Conservation (phyloP, 1,284 basidiomycete species). For the Rhizoctonia solani region DNA sequence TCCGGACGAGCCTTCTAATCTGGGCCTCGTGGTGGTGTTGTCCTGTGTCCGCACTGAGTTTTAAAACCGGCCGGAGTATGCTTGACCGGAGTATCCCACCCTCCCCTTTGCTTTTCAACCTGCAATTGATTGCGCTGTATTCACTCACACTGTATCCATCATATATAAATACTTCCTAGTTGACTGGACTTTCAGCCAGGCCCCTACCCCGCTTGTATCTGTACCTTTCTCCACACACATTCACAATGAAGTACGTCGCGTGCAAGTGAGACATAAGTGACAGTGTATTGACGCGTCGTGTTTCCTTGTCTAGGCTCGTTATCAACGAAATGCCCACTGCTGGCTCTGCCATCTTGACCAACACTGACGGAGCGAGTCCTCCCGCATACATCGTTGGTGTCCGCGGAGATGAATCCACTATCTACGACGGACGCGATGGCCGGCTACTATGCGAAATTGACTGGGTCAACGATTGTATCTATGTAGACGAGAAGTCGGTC, state of each 20-base stretch:
- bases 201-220: too few species aligned
- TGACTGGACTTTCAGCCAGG: too few species aligned
- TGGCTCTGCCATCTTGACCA: constrained; percentile 30
- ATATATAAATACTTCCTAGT: too few species aligned
- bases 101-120: not conserved
- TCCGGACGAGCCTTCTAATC: constrained; percentile 15
- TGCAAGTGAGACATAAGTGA: constrained; percentile 21
- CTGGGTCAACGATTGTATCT: constrained; percentile 26
- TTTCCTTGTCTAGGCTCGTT: constrained; percentile 24
- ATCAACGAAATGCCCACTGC: constrained; percentile 33
- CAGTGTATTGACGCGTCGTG: constrained; percentile 17
- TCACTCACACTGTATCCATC: too few species aligned
- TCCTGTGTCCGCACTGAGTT: not conserved
- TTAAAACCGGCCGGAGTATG: constrained; percentile 25
- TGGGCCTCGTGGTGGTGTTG: constrained; percentile 29
- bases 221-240: not conserved
- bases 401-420: constrained; percentile 21
- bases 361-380: constrained; percentile 28
- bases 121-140: too few species aligned
- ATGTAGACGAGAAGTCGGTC: constrained; percentile 32
- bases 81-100: constrained; percentile 21
- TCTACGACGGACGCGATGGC: constrained; percentile 30
- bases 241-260: constrained; percentile 29
- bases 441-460: constrained; percentile 32
- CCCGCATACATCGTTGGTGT: constrained; percentile 31